Evolutionary conservation across 768 basidiomycete genomes (phyloP).

Genomic region (Hypholoma sublateritium): DNA sequence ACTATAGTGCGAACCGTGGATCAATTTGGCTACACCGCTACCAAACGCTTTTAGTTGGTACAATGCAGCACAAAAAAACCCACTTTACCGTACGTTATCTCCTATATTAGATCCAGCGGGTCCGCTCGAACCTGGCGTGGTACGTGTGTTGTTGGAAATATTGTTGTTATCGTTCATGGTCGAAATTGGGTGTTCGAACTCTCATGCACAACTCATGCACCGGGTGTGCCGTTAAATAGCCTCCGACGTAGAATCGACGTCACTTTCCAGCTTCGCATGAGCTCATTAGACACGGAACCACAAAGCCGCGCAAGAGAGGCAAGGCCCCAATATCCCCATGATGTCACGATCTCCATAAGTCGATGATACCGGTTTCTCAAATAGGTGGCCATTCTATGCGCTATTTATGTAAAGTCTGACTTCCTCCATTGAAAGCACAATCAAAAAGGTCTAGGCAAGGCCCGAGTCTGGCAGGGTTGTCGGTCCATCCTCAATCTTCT

Average conservation of each 20-base stretch:
- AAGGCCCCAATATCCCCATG: not conserved
- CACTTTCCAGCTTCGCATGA: not conserved
- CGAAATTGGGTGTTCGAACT: not conserved
- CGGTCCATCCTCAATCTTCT: not conserved
- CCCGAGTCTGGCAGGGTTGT: not conserved
- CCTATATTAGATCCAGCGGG: slow-evolving; percentile 11
- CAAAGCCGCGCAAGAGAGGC: not conserved
- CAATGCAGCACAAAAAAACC: not conserved
- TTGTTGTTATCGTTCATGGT: slow-evolving; percentile 7
- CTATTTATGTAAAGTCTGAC: not conserved
- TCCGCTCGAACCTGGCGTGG: not conserved
- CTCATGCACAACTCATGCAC: too few species aligned
- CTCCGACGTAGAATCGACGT: not conserved
- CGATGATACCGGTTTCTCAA: too few species aligned
- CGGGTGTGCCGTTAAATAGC: not conserved
- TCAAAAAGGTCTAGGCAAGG: slow-evolving; percentile 1
- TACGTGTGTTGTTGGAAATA: not conserved
- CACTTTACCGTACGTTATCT: slow-evolving; percentile 20
- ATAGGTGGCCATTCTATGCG: not conserved
- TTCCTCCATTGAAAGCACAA: not conserved
- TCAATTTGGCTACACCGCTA: slow-evolving; percentile 33
- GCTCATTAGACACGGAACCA: not conserved
- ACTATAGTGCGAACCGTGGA: slow-evolving; percentile 30
- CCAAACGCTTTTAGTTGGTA: not conserved
- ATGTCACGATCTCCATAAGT: not conserved